These are phyloP conservation scores for Themeda triandra DNA, from an alignment of 176 grass and related monocot genomes.

Conservation along the genomic window DNA sequence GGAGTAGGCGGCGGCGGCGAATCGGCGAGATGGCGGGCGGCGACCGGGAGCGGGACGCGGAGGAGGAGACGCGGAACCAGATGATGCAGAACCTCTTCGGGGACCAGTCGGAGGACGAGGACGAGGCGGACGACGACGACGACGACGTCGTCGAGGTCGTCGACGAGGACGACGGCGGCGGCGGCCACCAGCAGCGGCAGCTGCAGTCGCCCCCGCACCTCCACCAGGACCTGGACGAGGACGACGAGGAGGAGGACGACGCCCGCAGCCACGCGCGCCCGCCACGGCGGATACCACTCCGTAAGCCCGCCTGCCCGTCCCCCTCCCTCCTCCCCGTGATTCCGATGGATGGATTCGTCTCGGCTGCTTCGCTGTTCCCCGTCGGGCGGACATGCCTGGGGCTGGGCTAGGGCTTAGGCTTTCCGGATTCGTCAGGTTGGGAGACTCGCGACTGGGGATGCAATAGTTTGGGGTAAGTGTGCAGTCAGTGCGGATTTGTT, in stretches of 20 bases:
- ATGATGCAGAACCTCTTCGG: slow-evolving; percentile 99
- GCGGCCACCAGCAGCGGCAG: slow-evolving; percentile 11
- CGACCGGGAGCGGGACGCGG: slow-evolving; percentile 57
- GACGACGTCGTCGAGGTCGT: slow-evolving; percentile 55
- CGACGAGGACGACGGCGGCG: slow-evolving; percentile 55
- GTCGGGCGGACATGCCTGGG: background rate
- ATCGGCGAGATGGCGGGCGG: slow-evolving; percentile 35
- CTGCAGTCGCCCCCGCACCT: slow-evolving; percentile 11
- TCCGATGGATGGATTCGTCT: slow-evolving; percentile 5
- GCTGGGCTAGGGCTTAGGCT: background rate
- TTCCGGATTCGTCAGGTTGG: background rate
- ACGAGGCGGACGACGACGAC: slow-evolving; percentile 53
- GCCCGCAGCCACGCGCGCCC: slow-evolving; percentile 19
- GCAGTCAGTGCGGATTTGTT: background rate
- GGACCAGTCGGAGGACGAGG: slow-evolving; percentile 92
- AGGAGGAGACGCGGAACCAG: slow-evolving; percentile 74
- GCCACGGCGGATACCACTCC: slow-evolving; percentile 34
- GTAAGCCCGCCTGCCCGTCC: slow-evolving; percentile 25
- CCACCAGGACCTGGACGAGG: slow-evolving; percentile 23
- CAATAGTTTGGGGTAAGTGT: background rate
- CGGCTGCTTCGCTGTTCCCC: background rate
- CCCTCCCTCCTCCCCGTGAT: background rate
- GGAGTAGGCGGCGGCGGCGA: background rate
- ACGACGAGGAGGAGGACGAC: slow-evolving; percentile 32
- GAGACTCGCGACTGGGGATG: background rate